A percentile compares a stretch with the other conserved stretches of the same genome.
phyloP scores from a whole-genome alignment of 805 yeast genomes.

The Candida gorgasii region DNA sequence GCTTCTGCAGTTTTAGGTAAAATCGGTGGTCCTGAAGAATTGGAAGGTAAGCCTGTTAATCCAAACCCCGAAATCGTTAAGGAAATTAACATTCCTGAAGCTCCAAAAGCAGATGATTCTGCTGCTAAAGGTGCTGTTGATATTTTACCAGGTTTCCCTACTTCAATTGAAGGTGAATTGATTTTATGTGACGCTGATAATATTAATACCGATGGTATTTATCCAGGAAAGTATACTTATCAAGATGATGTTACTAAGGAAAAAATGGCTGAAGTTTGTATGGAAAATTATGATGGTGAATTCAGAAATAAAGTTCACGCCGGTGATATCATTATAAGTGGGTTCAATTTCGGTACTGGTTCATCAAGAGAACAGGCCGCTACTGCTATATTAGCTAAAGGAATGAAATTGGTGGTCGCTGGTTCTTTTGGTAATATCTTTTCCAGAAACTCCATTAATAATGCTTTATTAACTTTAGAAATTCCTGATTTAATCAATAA shows the following conservation, averaged over 20 bases:
- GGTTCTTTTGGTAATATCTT: constrained; percentile 98
- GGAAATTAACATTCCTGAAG: constrained; percentile 33
- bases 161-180: constrained; percentile 83
- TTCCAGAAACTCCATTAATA: constrained; percentile 93
- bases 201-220: constrained; percentile 96
- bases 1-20: constrained; percentile 96
- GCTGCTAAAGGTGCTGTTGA: constrained; percentile 51
- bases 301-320: constrained; percentile 79
- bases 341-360: constrained; percentile 97
- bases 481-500: constrained; percentile 82
- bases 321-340: constrained; percentile 88
- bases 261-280: constrained; percentile 98
- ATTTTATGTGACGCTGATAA: constrained; percentile 96
- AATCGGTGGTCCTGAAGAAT: constrained; percentile 90
- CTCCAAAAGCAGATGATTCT: constrained; percentile 30
- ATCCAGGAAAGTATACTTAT: constrained; percentile 98
- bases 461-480: constrained; percentile 90
- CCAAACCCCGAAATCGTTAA: constrained; percentile 51
- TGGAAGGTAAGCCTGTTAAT: constrained; percentile 51
- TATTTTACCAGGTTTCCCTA: constrained; percentile 89
- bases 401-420: constrained; percentile 87
- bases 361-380: constrained; percentile 99
- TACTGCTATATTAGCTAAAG: constrained; percentile 93
- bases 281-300: constrained; percentile 97
- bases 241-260: constrained; percentile 95